Percentiles rank a stretch among this genome's conserved stretches.
These are phyloP conservation scores for Nicotiana tomentosiformis DNA, from an alignment of 257 asterid species.

Conservation along the genomic window DNA sequence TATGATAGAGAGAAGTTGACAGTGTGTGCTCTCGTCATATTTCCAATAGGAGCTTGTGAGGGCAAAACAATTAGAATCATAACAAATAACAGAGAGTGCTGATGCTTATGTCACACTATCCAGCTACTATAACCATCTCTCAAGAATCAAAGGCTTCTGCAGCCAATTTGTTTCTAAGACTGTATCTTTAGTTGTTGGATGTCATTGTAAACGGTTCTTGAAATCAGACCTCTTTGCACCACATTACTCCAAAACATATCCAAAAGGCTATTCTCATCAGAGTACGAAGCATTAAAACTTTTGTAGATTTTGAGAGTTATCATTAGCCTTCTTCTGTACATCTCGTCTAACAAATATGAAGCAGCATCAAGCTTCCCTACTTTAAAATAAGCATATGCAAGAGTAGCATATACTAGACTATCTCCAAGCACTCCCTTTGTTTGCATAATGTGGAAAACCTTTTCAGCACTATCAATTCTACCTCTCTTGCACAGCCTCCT, in stretches of 20 bases:
- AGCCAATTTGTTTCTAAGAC: not conserved
- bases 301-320: constrained; percentile 52
- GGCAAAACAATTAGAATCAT: not conserved
- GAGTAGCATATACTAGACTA: constrained; percentile 37
- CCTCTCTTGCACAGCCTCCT: constrained; percentile 66
- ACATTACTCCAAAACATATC: constrained; percentile 54
- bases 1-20: not conserved
- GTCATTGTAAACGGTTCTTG: constrained; percentile 35
- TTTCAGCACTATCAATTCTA: constrained; percentile 53
- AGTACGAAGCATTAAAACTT: constrained; percentile 47
- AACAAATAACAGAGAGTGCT: not conserved
- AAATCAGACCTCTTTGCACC: constrained; percentile 58
- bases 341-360: constrained; percentile 56
- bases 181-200: constrained; percentile 30
- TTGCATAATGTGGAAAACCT: constrained; percentile 49
- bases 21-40: not conserved
- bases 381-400: constrained; percentile 66
- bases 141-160: not conserved
- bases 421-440: constrained; percentile 67
- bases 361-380: constrained; percentile 39
- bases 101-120: not conserved
- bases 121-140: not conserved
- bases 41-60: not conserved
- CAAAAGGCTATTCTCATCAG: constrained; percentile 30
- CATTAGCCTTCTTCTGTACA: constrained; percentile 66